phyloP scores from a whole-genome alignment of 2,329 filamentous ascomycete species.

The Fusarium fujikuroi region DNA sequence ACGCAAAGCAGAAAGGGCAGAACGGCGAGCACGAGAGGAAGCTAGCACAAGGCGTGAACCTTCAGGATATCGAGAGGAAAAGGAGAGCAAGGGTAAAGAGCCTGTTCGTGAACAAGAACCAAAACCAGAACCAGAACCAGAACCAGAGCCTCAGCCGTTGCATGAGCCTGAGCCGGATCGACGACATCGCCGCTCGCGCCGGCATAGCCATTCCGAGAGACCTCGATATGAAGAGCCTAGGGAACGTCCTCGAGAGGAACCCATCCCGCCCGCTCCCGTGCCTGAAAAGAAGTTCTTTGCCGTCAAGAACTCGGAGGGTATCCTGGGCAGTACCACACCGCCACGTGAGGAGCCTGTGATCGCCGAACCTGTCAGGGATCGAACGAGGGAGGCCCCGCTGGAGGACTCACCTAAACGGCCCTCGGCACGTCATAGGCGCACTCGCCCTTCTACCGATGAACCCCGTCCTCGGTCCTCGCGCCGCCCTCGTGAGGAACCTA shows the following conservation, averaged over 20 bases:
- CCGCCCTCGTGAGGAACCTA: conserved; percentile 32
- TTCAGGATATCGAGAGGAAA: conserved; percentile 21
- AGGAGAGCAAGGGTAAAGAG: conserved; percentile 48
- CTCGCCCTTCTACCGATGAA: conserved; percentile 37
- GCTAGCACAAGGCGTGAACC: conserved; percentile 38
- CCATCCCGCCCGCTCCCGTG: conserved; percentile 27
- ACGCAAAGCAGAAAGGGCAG: conserved; percentile 58
- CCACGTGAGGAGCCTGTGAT: conserved; percentile 38
- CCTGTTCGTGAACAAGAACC: conserved; percentile 28
- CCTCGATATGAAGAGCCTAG: conserved; percentile 46
- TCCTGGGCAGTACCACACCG: conserved; percentile 43
- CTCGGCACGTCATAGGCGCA: conserved; percentile 31
- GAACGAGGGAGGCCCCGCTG: conserved; percentile 37
- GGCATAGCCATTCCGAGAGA: conserved; percentile 54
- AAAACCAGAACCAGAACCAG: conserved; percentile 38
- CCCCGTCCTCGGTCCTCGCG: conserved; percentile 36
- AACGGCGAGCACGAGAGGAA: conserved; percentile 43
- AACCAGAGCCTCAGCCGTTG: background rate
- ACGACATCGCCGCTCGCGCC: conserved; percentile 54
- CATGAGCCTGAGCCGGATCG: conserved; percentile 37
- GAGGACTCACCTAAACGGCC: conserved; percentile 49
- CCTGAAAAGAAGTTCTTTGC: conserved; percentile 57
- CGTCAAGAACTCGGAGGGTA: conserved; percentile 52
- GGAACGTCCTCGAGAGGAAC: conserved; percentile 43
- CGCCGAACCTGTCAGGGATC: conserved; percentile 35